Conservation (phyloP, 495 filamentous ascomycete species). For the Penicillium canescens region DNA sequence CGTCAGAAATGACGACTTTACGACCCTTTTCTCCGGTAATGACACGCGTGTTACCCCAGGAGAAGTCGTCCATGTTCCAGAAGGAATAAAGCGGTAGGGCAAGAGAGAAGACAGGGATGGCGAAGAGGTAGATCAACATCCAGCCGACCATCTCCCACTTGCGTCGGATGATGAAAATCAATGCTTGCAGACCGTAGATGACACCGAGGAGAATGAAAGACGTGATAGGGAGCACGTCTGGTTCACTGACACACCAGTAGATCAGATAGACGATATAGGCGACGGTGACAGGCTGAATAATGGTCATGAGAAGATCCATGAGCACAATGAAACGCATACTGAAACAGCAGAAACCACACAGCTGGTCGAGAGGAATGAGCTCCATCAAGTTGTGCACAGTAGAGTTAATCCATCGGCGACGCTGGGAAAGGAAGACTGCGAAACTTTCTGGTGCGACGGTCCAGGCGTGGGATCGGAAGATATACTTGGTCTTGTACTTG, state of each 20-base stretch:
- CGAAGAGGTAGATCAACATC: constrained; percentile 95
- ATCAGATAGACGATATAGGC: constrained; percentile 91
- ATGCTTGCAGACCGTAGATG: constrained; percentile 93
- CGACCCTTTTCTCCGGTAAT: constrained; percentile 94
- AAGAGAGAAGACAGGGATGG: constrained; percentile 89
- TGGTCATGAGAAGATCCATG: constrained; percentile 84
- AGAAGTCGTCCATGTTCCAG: constrained; percentile 99
- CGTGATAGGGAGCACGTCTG: constrained; percentile 70
- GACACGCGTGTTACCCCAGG: constrained; percentile 96
- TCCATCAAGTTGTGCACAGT: constrained; percentile 98
- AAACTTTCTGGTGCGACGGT: constrained; percentile 94
- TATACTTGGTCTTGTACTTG: constrained; percentile 97
- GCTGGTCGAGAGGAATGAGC: constrained; percentile 85
- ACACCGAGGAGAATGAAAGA: constrained; percentile 88
- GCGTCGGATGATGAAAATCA: constrained; percentile 93
- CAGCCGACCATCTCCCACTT: constrained; percentile 99
- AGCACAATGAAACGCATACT: constrained; percentile 99
- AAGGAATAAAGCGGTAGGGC: constrained; percentile 93
- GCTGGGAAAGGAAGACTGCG: constrained; percentile 93
- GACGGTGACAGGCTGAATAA: constrained; percentile 90
- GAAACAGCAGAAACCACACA: constrained; percentile 99
- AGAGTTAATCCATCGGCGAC: constrained; percentile 99
- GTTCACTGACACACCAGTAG: constrained; percentile 61
- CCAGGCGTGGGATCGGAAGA: constrained; percentile 88
- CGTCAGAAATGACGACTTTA: constrained; percentile 92